phyloP scores from a whole-genome alignment of 2,329 filamentous ascomycete genomes.

The Penicillium sp. region DNA sequence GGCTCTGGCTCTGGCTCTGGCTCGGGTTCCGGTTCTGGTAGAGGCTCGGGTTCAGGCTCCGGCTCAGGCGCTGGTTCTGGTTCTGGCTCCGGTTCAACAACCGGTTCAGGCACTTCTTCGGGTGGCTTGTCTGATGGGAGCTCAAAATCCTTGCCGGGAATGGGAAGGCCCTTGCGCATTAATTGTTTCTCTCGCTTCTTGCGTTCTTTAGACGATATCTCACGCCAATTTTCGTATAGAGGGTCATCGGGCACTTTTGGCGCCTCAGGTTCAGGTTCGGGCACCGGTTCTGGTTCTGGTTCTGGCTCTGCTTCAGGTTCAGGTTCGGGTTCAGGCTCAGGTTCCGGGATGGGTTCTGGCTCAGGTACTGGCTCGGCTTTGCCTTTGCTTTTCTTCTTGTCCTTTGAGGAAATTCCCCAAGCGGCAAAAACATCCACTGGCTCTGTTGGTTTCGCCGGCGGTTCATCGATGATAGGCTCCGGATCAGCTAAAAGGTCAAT shows the following conservation, averaged over 20 bases:
- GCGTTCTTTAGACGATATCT: conserved; percentile 42
- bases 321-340: conserved; percentile 16
- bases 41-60: conserved; percentile 1
- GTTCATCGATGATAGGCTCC: conserved; percentile 22
- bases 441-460: conserved; percentile 22
- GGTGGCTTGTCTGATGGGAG: conserved; percentile 21
- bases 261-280: conserved; percentile 22
- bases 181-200: conserved; percentile 44
- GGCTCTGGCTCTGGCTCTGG: conserved; percentile 4
- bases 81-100: conserved; percentile 16
- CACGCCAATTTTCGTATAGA: conserved; percentile 35
- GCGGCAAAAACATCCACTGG: conserved; percentile 27
- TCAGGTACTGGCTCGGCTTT: conserved; percentile 26
- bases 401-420: conserved; percentile 25
- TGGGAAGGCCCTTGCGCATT: conserved; percentile 28
- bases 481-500: conserved; percentile 27
- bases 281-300: conserved; percentile 32
- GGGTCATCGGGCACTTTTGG: conserved; percentile 35
- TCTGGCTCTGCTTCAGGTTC: conserved; percentile 28
- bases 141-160: conserved; percentile 31
- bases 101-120: conserved; percentile 25
- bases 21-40: conserved; percentile 18
- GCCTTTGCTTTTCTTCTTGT: conserved; percentile 35
- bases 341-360: conserved; percentile 16
- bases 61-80: conserved; percentile 29